Percentiles rank a stretch among this genome's conserved stretches.
Conservation (phyloP, 2,329 filamentous ascomycete genomes). For the Talaromyces funiculosus region DNA sequence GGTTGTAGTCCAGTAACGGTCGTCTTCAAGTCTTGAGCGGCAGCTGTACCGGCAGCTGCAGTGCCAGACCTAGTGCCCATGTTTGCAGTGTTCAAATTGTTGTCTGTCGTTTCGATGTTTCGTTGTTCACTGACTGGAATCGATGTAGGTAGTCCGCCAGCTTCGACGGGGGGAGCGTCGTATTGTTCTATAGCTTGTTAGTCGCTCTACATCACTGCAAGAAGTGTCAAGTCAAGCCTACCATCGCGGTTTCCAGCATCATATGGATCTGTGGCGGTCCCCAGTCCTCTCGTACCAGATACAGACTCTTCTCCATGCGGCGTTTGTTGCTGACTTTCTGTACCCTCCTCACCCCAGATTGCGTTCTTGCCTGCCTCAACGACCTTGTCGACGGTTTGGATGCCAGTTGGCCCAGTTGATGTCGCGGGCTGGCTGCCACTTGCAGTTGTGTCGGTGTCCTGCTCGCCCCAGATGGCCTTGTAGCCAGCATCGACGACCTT, state of each 20-base stretch:
- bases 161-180: background rate
- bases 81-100: background rate
- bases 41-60: background rate
- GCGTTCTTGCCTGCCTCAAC: constrained; percentile 46
- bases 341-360: constrained; percentile 44
- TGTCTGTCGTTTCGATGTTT: background rate
- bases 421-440: background rate
- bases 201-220: background rate
- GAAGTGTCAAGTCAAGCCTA: constrained; percentile 26
- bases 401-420: background rate
- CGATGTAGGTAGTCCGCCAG: background rate
- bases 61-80: background rate
- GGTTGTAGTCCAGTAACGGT: constrained; percentile 2
- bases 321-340: constrained; percentile 21
- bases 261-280: constrained; percentile 64
- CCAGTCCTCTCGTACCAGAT: constrained; percentile 63
- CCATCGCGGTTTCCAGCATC: constrained; percentile 70
- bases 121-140: constrained; percentile 7
- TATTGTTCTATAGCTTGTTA: constrained; percentile 5
- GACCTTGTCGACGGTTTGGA: constrained; percentile 35
- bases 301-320: constrained; percentile 59
- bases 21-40: constrained; percentile 3
- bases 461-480: constrained; percentile 23
- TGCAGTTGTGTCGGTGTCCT: background rate
- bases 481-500: constrained; percentile 45